These are phyloP conservation scores for Moniliophthora roreri DNA, from an alignment of 1,284 basidiomycete species.

Conservation along the genomic window DNA sequence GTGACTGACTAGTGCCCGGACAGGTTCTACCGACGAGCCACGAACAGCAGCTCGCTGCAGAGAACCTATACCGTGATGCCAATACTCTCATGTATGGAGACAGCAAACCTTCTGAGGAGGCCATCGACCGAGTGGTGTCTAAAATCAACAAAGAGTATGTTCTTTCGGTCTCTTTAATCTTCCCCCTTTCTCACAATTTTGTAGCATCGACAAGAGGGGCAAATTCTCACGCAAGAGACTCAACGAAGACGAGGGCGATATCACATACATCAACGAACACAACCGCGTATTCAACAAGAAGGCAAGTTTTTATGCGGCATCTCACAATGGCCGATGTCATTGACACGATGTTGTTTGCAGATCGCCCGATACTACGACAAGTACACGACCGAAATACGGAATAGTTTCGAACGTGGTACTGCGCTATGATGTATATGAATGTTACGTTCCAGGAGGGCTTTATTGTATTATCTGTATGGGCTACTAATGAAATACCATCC, in stretches of 20 bases:
- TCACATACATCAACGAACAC: constrained; percentile 99
- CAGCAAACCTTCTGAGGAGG: constrained; percentile 91
- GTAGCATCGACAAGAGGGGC: constrained; percentile 81
- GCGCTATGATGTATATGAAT: constrained; percentile 55
- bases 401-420: constrained; percentile 94
- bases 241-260: constrained; percentile 92
- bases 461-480: too few relatives aligned
- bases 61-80: constrained; percentile 86
- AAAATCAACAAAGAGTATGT: constrained; percentile 91
- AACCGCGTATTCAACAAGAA: constrained; percentile 99
- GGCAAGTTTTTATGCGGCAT: too few relatives aligned
- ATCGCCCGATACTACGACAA: constrained; percentile 98
- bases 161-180: constrained; percentile 3
- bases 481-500: too few relatives aligned
- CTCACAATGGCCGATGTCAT: too few relatives aligned
- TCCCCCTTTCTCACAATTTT: constrained; percentile 13
- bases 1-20: constrained; percentile 4
- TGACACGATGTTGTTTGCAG: constrained; percentile 34
- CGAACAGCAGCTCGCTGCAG: constrained; percentile 69
- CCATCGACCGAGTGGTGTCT: constrained; percentile 87
- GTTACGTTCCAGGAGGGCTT: too few relatives aligned
- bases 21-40: constrained; percentile 55
- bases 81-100: constrained; percentile 92
- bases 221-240: constrained; percentile 86
- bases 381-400: constrained; percentile 92